Percentiles rank a stretch among this genome's conserved stretches.
Conservation (phyloP, 2,329 filamentous ascomycete species). For the Periconia digitata region DNA sequence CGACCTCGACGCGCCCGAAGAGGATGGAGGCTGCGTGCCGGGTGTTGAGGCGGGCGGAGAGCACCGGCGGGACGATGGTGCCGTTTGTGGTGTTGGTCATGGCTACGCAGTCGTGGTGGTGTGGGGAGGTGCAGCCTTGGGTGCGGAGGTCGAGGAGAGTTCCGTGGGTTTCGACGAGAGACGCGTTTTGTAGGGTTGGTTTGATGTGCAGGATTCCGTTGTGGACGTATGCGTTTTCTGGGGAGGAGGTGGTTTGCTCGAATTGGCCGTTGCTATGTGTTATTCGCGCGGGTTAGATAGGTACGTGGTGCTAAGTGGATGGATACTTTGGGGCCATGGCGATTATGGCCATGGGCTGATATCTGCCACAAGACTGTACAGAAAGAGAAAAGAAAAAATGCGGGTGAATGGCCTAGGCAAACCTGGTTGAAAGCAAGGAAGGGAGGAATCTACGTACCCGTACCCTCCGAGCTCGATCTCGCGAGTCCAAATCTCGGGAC, state of each 20-base stretch:
- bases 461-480: slow-evolving; percentile 76
- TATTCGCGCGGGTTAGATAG: no score
- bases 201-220: slow-evolving; percentile 72
- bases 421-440: no score
- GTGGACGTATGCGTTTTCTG: slow-evolving; percentile 74
- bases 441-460: slow-evolving; percentile 59
- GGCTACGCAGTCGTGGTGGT: slow-evolving; percentile 64
- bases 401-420: background rate
- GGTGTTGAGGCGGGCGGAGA: slow-evolving; percentile 77
- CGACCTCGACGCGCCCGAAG: slow-evolving; percentile 80
- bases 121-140: slow-evolving; percentile 67
- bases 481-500: slow-evolving; percentile 68
- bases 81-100: slow-evolving; percentile 76
- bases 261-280: slow-evolving; percentile 80
- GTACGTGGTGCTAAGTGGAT: no score
- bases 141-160: slow-evolving; percentile 67
- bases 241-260: slow-evolving; percentile 69
- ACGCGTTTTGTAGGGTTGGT: slow-evolving; percentile 72
- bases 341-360: no score
- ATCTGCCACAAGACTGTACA: no score
- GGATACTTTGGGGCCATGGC: no score
- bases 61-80: slow-evolving; percentile 74
- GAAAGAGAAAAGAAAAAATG: background rate
- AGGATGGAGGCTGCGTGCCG: slow-evolving; percentile 70
- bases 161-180: slow-evolving; percentile 64